Conservation (phyloP, 768 basidiomycete species). For the Mrakia blollopis region DNA sequence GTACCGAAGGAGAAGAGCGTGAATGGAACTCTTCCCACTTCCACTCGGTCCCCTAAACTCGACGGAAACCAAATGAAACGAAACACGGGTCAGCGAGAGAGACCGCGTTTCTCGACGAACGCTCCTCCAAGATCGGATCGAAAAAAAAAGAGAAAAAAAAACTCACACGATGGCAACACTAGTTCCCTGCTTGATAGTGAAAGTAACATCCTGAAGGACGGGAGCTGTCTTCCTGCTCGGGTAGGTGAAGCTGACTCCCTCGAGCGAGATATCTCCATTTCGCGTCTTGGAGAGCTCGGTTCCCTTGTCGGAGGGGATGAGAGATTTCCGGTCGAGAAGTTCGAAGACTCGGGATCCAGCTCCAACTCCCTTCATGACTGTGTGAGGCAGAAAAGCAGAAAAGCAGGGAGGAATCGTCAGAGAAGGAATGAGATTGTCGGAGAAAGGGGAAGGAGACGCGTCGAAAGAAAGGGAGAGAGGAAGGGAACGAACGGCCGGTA, state of each 20-base stretch:
- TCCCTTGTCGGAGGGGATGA: slow-evolving; percentile 14
- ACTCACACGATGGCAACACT: slow-evolving; percentile 31
- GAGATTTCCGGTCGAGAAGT: slow-evolving; percentile 26
- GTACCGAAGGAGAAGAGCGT: slow-evolving; percentile 8
- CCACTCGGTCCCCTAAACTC: slow-evolving; percentile 21
- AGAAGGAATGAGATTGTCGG: not conserved
- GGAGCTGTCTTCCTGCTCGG: slow-evolving; percentile 21
- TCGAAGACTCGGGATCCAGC: slow-evolving; percentile 32
- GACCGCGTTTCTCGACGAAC: too few relatives aligned
- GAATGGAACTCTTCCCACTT: slow-evolving; percentile 30
- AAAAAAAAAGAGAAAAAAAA: too few relatives aligned
- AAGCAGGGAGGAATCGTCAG: not conserved
- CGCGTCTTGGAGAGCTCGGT: not conserved
- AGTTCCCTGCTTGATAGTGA: slow-evolving; percentile 26
- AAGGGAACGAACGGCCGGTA: slow-evolving; percentile 23
- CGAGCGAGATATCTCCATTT: slow-evolving; percentile 30
- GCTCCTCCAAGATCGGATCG: too few relatives aligned
- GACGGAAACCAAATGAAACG: not conserved
- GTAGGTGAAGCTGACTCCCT: slow-evolving; percentile 28
- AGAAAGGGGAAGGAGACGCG: not conserved
- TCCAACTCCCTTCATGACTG: slow-evolving; percentile 31
- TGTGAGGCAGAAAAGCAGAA: too few relatives aligned
- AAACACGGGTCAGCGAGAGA: not conserved
- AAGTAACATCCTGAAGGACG: slow-evolving; percentile 15
- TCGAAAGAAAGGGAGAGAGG: not conserved